Evolutionary conservation across 768 basidiomycete species (phyloP), one percentile per base, ranked within the genome.

Genomic region (Tricholoma flavovirens): DNA sequence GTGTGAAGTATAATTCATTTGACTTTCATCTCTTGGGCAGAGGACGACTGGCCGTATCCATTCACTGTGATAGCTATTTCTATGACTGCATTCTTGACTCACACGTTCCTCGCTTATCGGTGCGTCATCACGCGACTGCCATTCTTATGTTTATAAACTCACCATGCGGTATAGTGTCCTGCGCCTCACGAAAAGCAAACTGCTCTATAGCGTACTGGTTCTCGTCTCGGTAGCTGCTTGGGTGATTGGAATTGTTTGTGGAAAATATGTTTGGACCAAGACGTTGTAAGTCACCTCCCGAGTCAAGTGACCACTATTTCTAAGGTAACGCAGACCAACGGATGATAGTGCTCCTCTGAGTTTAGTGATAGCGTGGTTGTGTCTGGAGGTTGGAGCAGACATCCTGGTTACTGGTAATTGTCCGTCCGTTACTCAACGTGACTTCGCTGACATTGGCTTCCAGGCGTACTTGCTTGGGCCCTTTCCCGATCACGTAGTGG

Each of bases 401-500:
- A 19, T 32, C 2, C 22, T 59, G 11, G 58, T 62, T 43, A 54
- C 54, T 17, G 51, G 60, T 58, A 14, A 33, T 24, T 46, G 12
- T 5, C 40, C 10, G 8, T 53, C 17, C 15, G 14, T 5, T 14
- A n/a, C n/a, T n/a, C n/a, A 5, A 33, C 10, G 1, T 11, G 11
- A n/a, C 17, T 35, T 19, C 5, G 33, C 21, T 46, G 4, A 19
- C n/a, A 26, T 51, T 36, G 2, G 8, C 24, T 29, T 33, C 49
- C 49, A 56, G 61, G 49, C 38, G 46, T 53, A 11, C 51, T 63
- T 56, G 64, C 55, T 9, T 59, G 57, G 45, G 46, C 66, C 36
- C 64, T 73, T 8, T 46, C 56, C 5, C 60, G 55, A 43, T 69
- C 69, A 2, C 64, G 68, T 49, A 73, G 70, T 22, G 72, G 72